Evolutionary conservation across 176 grass and related monocot species (phyloP).

Genomic region (Zea luxurians): DNA sequence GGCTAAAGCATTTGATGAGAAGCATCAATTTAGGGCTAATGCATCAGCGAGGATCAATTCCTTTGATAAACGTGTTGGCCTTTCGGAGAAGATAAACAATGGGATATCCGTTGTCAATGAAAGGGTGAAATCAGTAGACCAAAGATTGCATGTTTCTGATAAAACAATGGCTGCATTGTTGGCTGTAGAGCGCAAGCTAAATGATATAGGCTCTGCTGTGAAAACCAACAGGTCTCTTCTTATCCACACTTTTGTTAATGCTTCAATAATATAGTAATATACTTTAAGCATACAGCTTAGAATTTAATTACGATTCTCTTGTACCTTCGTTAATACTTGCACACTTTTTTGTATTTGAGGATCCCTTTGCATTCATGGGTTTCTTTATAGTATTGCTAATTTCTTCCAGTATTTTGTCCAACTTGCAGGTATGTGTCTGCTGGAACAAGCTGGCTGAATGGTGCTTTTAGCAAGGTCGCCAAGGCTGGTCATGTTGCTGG

Average conservation of each 20-base stretch:
- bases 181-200: conserved; percentile 84
- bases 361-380: neutral
- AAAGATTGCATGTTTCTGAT: conserved; percentile 88
- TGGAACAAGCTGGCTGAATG: conserved; percentile 92
- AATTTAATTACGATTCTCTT: neutral
- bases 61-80: conserved; percentile 79
- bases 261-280: neutral
- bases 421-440: conserved; percentile 89
- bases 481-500: conserved; percentile 79
- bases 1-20: conserved; percentile 98
- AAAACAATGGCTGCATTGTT: conserved; percentile 86
- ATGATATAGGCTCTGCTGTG: conserved; percentile 86
- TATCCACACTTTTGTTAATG: conserved; percentile 18
- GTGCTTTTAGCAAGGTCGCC: conserved; percentile 83
- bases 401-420: neutral
- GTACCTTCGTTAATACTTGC: neutral
- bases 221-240: conserved; percentile 82
- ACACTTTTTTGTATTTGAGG: neutral
- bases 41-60: conserved; percentile 83
- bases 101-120: conserved; percentile 91
- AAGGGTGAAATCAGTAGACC: conserved; percentile 89
- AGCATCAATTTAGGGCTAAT: conserved; percentile 66
- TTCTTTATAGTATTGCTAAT: conserved; percentile 22
- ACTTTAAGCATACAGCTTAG: conserved; percentile 19
- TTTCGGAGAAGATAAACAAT: conserved; percentile 80